Evolutionary conservation across 148 eudicot genomes (phyloP), one percentile per base, ranked within the genome.

Genomic region (Arbutus unedo): DNA sequence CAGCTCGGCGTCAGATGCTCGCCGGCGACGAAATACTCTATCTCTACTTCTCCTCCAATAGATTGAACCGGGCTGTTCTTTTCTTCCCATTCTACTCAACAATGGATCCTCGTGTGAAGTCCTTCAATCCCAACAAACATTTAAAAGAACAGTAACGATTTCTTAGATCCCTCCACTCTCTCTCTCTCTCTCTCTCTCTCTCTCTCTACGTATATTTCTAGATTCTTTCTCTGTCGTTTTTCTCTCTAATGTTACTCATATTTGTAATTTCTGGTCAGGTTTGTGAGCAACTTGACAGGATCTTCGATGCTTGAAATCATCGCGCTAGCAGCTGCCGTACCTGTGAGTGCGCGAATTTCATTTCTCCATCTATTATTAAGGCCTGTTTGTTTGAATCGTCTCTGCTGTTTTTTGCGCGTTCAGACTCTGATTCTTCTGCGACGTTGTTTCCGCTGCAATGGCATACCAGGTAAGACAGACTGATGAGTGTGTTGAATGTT

Each of bases 281-380:
- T 96, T 60, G 98, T 97, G 49, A 97, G 98, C 93, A 97, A 97
- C 83, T 91, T 97, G 82, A 87, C 91, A 0, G 98, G 99, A 84
- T 94, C 97, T 66, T 97, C 97, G 15, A 87, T 90, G 88, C 86
- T 88, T 77, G 98, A 97, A 76, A 85, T 97, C 44, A 88, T 89
- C 84, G 84, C 86, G 15, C 88, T 97, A 49, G 66, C 89, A 21
- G 80, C 89, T 50, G 79, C 86, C 7, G 70, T 93, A 55, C 88
- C 94, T 51, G 99, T 96, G 60, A 81, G 88, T 68, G 57, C 43
- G 9, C 67, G 21, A 71, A 5, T 18, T 55, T 16, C 38, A 43
- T 78, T 56, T 16, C 38, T 10, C 43, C 10, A 10, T 62, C 68
- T 50, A 9, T 18, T 15, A 49, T 74, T 10, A 11, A n/a, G 43